phyloP scores from a whole-genome alignment of 352 stramenopile species.

The Globisporangium sylvaticum region DNA sequence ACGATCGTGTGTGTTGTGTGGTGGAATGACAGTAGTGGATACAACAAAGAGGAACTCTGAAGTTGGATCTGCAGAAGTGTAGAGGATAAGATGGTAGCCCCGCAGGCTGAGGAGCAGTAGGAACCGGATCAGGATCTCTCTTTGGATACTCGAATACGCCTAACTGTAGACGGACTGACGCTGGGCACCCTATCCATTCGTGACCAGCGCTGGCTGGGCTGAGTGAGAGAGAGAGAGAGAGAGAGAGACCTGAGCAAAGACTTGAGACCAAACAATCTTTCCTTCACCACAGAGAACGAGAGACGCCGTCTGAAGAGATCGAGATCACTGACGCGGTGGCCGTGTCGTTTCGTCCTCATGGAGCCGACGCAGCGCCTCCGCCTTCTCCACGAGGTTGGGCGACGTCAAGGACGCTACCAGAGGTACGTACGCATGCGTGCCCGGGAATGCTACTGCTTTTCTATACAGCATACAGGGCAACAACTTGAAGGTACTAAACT shows the following conservation, averaged over 20 bases:
- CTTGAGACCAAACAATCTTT: no score
- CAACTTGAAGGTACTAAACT: neutral
- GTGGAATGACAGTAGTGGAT: neutral
- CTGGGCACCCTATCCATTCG: neutral
- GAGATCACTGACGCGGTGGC: neutral
- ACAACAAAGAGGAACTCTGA: no score
- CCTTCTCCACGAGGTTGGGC: constrained; percentile 35
- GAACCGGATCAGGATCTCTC: neutral
- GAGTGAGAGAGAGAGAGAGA: neutral
- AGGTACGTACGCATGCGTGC: constrained; percentile 26
- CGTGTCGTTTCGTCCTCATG: neutral
- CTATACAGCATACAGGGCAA: neutral
- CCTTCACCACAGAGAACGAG: no score
- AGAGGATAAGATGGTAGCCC: neutral
- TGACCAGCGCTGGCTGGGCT: no score
- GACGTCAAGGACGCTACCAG: constrained; percentile 43
- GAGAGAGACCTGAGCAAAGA: no score
- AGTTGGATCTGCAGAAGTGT: no score
- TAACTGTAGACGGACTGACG: neutral
- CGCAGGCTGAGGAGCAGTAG: neutral
- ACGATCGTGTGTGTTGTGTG: neutral
- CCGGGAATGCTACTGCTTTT: neutral
- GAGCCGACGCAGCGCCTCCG: constrained; percentile 25
- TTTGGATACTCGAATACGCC: neutral
- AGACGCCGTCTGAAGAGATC: neutral